Evolutionary conservation across 176 grass and related monocot species (phyloP), one percentile per base, ranked within the genome.

Genomic region (Oryza longistaminata): DNA sequence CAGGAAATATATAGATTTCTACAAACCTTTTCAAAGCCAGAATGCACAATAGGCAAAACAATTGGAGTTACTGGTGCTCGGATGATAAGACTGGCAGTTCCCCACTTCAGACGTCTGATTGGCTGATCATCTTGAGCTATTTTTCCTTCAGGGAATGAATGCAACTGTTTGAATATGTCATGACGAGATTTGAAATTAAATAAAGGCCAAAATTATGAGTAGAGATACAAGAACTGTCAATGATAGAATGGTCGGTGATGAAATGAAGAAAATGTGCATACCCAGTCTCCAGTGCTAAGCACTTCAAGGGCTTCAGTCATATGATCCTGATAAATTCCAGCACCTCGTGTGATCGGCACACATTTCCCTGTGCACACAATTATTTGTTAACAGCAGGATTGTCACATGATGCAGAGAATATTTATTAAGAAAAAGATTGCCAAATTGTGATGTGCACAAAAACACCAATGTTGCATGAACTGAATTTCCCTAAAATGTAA

Each of bases 71-170:
- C 73, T 70, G 96, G 93, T 82, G 96, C 88, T 83, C 86, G 85
- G 14, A 92, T 90, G 88, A 99, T 88, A 85, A 99, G 91, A 86
- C 90, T 99, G 24, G 93, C 93, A 77, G 93, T 94, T 76, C 96
- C 93, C 93, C 93, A 99, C 86, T 96, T 99, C 72, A 99, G 50
- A 60, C 84, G 86, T 88, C 86, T 92, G 65, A 90, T 96, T 74
- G 93, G 91, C 44, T 74, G 73, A 39, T 80, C 48, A 70, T 89
- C 86, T 76, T 96, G 96, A 3, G 60, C 91, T 45, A 99, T 90
- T 89, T 98, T 99, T 90, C 93, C 93, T 99, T 99, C 96, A 64
- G 96, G 93, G 88, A 96, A 99, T 85, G 87, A 88, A 94, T 99
- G 93, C 90, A 99, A 82, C 96, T 99, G 88, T 82, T 86, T 83